phyloP scores from a whole-genome alignment of 2,329 filamentous ascomycete species.

The Neofusicoccum sp. region DNA sequence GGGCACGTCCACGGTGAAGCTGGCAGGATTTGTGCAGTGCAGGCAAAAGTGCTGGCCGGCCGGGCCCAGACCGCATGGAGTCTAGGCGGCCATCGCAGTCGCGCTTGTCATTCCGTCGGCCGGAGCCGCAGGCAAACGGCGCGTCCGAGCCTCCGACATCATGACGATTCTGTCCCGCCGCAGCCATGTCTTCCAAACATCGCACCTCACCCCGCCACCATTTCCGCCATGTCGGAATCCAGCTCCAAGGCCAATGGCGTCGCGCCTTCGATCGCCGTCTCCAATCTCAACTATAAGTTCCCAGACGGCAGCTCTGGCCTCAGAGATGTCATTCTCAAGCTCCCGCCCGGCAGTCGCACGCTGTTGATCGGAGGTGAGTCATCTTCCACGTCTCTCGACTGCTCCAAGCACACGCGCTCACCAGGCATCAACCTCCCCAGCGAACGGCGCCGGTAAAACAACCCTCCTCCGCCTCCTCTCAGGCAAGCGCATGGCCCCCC shows the following conservation, averaged over 20 bases:
- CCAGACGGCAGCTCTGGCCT: constrained; percentile 83
- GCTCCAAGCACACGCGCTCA: background rate
- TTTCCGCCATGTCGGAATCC: background rate
- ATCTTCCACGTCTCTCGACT: background rate
- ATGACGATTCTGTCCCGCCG: background rate
- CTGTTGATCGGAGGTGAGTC: constrained; percentile 79
- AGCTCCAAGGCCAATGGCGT: constrained; percentile 5
- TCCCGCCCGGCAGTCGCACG: constrained; percentile 83
- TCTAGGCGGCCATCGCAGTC: background rate
- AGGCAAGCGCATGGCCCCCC: constrained; percentile 89
- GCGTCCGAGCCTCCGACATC: background rate
- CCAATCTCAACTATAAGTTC: constrained; percentile 83
- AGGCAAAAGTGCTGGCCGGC: background rate
- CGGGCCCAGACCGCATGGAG: background rate
- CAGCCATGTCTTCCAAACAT: background rate
- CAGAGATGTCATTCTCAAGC: constrained; percentile 69
- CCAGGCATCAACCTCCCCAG: constrained; percentile 39
- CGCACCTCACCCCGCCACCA: background rate
- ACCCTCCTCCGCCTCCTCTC: constrained; percentile 92
- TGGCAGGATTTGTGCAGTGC: background rate
- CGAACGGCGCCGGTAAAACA: constrained; percentile 96
- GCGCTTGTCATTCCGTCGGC: background rate
- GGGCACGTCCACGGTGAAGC: too few species aligned
- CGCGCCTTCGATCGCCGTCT: constrained; percentile 62
- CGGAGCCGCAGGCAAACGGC: background rate